Conservation (phyloP, 2,329 filamentous ascomycete genomes). For the Xylariaceae sp. region DNA sequence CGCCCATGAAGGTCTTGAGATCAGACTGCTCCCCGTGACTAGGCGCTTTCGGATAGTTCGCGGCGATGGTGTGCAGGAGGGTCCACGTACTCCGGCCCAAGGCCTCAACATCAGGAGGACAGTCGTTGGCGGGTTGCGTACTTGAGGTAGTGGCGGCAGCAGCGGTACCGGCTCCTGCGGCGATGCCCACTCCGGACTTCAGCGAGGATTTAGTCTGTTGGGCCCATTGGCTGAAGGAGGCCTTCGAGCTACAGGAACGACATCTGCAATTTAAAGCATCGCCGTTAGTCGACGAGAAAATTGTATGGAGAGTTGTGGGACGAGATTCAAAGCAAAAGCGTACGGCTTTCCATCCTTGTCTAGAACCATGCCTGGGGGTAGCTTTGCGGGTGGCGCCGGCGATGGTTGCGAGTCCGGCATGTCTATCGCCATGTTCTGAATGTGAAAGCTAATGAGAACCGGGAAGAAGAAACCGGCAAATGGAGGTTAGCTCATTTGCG, state of each 20-base stretch:
- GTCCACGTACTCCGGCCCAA: constrained; percentile 91
- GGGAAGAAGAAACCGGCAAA: background rate
- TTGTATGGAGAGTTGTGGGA: background rate
- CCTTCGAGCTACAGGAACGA: constrained; percentile 63
- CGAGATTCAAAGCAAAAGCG: constrained; percentile 32
- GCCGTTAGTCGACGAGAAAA: constrained; percentile 1
- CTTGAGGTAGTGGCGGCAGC: constrained; percentile 32
- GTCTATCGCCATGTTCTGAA: constrained; percentile 35
- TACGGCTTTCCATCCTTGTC: constrained; percentile 82
- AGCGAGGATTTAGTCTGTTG: constrained; percentile 45
- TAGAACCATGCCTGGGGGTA: constrained; percentile 67
- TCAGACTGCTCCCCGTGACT: constrained; percentile 65
- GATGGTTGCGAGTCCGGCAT: constrained; percentile 29
- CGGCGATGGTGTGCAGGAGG: constrained; percentile 84
- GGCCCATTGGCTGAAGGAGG: constrained; percentile 55
- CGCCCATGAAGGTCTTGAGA: constrained; percentile 67
- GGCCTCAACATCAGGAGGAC: constrained; percentile 82
- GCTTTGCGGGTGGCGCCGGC: constrained; percentile 40
- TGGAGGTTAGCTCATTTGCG: constrained; percentile 11
- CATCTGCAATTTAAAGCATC: constrained; percentile 46
- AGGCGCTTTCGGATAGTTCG: constrained; percentile 71
- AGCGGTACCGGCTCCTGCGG: constrained; percentile 31
- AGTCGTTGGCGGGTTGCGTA: constrained; percentile 52
- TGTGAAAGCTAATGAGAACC: background rate
- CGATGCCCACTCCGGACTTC: constrained; percentile 32